A percentile compares a stretch with the other conserved stretches of the same genome.
Conservation (phyloP, 2,329 filamentous ascomycete species). For the Aspergillus sp. region DNA sequence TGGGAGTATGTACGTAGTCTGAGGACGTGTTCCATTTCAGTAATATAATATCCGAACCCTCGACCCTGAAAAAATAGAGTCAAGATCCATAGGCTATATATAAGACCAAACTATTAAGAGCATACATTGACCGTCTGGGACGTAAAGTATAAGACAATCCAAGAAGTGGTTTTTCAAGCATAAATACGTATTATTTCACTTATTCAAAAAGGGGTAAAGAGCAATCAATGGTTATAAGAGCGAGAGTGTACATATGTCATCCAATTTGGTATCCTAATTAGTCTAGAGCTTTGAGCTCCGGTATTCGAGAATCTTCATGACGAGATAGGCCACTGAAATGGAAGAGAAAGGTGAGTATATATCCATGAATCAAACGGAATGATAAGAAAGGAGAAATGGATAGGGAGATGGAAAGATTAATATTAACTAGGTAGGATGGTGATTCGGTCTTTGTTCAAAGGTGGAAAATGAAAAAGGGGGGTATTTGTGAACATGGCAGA, state of each 20-base stretch:
- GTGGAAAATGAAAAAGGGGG: too few relatives aligned
- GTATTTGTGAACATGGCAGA: background rate
- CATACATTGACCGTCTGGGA: background rate
- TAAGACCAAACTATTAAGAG: background rate
- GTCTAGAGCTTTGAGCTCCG: constrained; percentile 1
- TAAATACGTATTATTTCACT: background rate
- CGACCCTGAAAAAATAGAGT: too few relatives aligned
- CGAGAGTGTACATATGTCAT: background rate
- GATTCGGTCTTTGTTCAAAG: too few relatives aligned
- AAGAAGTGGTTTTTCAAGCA: too few relatives aligned
- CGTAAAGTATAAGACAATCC: background rate
- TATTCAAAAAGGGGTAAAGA: background rate
- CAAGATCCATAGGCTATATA: background rate
- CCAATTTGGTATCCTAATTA: constrained; percentile 1
- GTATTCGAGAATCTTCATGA: constrained; percentile 7
- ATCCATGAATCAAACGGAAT: background rate
- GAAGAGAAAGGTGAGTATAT: background rate
- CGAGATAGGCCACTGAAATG: background rate
- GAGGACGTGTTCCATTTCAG: background rate
- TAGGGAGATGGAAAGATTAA: background rate
- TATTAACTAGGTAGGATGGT: background rate
- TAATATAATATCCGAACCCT: background rate
- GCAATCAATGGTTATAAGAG: background rate
- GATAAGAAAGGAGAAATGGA: background rate
- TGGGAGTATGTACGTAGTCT: background rate